Evolutionary conservation across 2,329 filamentous ascomycete genomes (phyloP).

Genomic region (Thelonectria rubi): DNA sequence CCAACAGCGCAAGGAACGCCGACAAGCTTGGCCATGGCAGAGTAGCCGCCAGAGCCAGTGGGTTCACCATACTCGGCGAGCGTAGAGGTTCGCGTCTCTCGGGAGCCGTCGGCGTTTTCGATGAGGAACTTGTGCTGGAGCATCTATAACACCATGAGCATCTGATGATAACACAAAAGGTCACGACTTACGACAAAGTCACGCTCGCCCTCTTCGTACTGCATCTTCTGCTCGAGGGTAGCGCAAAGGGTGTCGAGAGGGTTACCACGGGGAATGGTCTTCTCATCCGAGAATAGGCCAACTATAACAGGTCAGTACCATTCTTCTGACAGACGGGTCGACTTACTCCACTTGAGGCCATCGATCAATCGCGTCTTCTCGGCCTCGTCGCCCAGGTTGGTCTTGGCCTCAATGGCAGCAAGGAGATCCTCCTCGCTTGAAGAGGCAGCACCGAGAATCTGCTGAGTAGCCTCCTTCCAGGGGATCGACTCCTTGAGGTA

Average conservation of each 20-base stretch:
- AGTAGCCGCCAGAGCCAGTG: slow-evolving; percentile 79
- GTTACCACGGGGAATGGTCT: slow-evolving; percentile 68
- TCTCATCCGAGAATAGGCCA: slow-evolving; percentile 61
- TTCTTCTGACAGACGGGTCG: too few species aligned
- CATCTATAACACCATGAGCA: slow-evolving; percentile 45
- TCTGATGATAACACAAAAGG: not conserved
- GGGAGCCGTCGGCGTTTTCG: slow-evolving; percentile 69
- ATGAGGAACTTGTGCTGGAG: slow-evolving; percentile 71
- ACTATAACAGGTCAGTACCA: slow-evolving; percentile 60
- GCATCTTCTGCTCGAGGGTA: slow-evolving; percentile 69
- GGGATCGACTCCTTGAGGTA: slow-evolving; percentile 72
- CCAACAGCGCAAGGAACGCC: slow-evolving; percentile 68
- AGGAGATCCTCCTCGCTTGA: slow-evolving; percentile 74
- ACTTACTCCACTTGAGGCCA: slow-evolving; percentile 72
- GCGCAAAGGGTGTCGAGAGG: slow-evolving; percentile 77
- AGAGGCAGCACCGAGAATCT: slow-evolving; percentile 76
- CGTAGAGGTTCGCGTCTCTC: slow-evolving; percentile 82
- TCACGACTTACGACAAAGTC: slow-evolving; percentile 61
- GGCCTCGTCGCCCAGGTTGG: slow-evolving; percentile 58
- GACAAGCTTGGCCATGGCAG: slow-evolving; percentile 84
- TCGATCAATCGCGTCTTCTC: slow-evolving; percentile 75
- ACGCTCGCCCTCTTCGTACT: slow-evolving; percentile 73
- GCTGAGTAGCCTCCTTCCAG: slow-evolving; percentile 87
- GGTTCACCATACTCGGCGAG: slow-evolving; percentile 84
- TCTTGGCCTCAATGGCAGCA: slow-evolving; percentile 69